Evolutionary conservation across 306 rosid species (phyloP).

Genomic region (Dalbergia cochinchinensis): DNA sequence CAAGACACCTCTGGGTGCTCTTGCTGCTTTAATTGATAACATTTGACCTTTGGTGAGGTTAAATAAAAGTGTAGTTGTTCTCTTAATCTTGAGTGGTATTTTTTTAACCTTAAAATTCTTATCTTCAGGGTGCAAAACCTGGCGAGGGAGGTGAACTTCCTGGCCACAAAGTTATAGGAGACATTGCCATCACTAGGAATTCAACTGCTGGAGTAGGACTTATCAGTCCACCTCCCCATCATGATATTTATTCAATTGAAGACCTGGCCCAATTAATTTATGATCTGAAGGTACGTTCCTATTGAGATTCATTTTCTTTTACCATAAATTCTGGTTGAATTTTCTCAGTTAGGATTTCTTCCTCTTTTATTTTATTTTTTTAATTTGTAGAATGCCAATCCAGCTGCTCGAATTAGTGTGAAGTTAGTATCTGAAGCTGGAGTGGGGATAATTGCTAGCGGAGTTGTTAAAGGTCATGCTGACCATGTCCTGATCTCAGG

Average conservation of each 20-base stretch:
- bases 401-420: slow-evolving; percentile 93
- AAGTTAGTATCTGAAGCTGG: slow-evolving; percentile 99
- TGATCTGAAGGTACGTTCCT: slow-evolving; percentile 80
- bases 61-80: slow-evolving; percentile 19
- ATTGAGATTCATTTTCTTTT: background rate
- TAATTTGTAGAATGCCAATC: slow-evolving; percentile 81
- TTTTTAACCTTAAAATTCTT: slow-evolving; percentile 45
- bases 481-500: slow-evolving; percentile 97
- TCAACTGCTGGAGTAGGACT: slow-evolving; percentile 99
- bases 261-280: slow-evolving; percentile 96
- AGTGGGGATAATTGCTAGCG: slow-evolving; percentile 97
- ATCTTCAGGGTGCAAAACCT: slow-evolving; percentile 93
- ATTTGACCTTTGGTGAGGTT: slow-evolving; percentile 60
- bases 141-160: slow-evolving; percentile 99
- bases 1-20: slow-evolving; percentile 74
- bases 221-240: slow-evolving; percentile 99
- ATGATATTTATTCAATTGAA: slow-evolving; percentile 97
- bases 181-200: slow-evolving; percentile 91
- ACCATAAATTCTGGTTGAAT: background rate
- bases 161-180: slow-evolving; percentile 97
- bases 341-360: slow-evolving; percentile 3
- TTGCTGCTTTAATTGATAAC: slow-evolving; percentile 60
- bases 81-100: slow-evolving; percentile 11
- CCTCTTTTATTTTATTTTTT: slow-evolving; percentile 38
- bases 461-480: slow-evolving; percentile 98